phyloP scores from a whole-genome alignment of 208 protist species.

The Trypanosoma caninum region DNA sequence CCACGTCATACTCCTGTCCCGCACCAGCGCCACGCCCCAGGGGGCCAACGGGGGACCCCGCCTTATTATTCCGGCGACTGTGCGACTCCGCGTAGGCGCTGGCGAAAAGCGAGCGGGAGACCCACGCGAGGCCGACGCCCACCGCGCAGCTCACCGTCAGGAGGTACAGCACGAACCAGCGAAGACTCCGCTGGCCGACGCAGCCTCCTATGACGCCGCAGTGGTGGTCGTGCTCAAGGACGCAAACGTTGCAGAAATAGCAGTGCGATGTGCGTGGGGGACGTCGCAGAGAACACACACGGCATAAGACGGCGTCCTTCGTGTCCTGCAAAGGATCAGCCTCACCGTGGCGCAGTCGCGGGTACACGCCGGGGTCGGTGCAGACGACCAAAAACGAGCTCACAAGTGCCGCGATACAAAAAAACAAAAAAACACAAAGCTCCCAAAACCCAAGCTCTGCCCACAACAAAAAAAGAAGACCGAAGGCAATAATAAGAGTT shows the following conservation, averaged over 20 bases:
- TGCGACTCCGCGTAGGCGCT: background rate
- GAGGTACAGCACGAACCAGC: constrained; percentile 77
- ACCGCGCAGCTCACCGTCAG: constrained; percentile 26
- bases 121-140: constrained; percentile 32
- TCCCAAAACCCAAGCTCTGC: constrained; percentile 31
- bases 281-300: constrained; percentile 46
- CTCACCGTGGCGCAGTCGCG: constrained; percentile 48
- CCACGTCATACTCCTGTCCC: background rate
- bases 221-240: constrained; percentile 84
- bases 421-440: constrained; percentile 28
- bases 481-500: constrained; percentile 42
- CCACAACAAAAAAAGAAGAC: constrained; percentile 56
- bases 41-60: background rate
- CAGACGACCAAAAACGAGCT: constrained; percentile 47
- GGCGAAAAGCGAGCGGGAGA: constrained; percentile 27
- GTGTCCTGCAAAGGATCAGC: constrained; percentile 50
- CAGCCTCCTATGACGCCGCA: constrained; percentile 74
- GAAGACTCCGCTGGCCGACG: constrained; percentile 65
- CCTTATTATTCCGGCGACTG: background rate
- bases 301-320: constrained; percentile 39
- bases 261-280: constrained; percentile 70
- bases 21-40: background rate
- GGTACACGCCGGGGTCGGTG: constrained; percentile 62
- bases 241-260: constrained; percentile 75
- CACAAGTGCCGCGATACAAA: constrained; percentile 43